These are phyloP conservation scores for Aegle marmelos DNA, from an alignment of 345 rosid species.

Conservation along the genomic window DNA sequence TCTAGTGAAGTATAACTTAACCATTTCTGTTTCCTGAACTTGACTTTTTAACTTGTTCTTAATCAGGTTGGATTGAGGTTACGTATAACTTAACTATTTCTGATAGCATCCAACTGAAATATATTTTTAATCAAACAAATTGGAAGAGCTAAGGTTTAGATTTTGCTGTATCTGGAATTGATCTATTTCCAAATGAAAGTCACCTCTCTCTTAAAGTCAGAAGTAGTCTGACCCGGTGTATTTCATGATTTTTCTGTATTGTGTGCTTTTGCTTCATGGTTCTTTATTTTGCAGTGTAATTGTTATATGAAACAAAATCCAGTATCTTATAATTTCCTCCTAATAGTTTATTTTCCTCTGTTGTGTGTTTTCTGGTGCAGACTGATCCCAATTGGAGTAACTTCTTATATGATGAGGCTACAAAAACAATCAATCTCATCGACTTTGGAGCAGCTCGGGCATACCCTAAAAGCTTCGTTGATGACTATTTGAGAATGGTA, in stretches of 20 bases:
- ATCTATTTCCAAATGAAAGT: neutral
- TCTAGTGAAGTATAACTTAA: neutral
- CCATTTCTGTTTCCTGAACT: too few species aligned
- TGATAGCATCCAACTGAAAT: neutral
- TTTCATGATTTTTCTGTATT: neutral
- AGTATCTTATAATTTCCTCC: neutral
- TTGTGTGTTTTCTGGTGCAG: constrained; percentile 35
- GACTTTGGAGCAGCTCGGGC: constrained; percentile 97
- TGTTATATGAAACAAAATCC: neutral
- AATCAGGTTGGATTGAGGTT: neutral
- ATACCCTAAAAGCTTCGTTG: constrained; percentile 82
- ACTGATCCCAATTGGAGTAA: constrained; percentile 99
- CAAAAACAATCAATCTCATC: constrained; percentile 72
- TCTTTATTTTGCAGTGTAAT: neutral
- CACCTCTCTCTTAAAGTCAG: neutral
- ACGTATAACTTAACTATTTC: neutral
- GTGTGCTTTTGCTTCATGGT: neutral
- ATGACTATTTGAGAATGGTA: constrained; percentile 89
- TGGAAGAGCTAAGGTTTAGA: neutral
- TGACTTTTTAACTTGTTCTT: neutral
- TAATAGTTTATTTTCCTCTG: neutral
- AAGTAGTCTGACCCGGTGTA: neutral
- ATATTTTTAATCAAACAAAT: neutral
- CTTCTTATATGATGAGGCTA: constrained; percentile 70
- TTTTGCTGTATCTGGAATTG: neutral